These are phyloP conservation scores for Selaginella tamariscina DNA, from an alignment of 75 land plant genomes.

Conservation along the genomic window DNA sequence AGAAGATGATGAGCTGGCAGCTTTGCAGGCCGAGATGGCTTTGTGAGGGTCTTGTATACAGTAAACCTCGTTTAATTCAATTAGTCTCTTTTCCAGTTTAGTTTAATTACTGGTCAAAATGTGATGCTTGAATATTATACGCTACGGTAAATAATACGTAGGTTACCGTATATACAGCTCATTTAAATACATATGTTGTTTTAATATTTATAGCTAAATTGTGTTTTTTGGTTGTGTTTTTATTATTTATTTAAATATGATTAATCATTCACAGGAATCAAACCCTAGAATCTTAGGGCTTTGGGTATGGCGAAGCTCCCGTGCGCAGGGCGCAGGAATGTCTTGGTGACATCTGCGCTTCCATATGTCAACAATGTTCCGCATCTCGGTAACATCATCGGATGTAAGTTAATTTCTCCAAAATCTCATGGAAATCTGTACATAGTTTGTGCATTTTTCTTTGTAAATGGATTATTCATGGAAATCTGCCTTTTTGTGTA, in stretches of 20 bases:
- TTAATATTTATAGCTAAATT: background rate
- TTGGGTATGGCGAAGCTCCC: background rate
- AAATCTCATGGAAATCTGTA: no score
- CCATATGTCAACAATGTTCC: constrained; percentile 95
- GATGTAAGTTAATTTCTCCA: constrained; percentile 35
- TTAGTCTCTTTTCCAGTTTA: background rate
- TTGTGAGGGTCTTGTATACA: constrained; percentile 12
- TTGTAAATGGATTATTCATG: background rate
- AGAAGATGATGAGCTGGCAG: constrained; percentile 25
- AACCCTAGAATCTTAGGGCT: background rate
- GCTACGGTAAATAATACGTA: no score
- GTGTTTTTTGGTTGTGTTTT: background rate
- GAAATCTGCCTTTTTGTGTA: background rate
- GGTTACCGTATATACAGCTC: no score
- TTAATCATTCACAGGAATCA: no score
- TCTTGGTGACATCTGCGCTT: constrained; percentile 71
- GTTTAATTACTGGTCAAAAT: background rate
- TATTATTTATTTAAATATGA: no score
- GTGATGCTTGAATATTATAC: no score
- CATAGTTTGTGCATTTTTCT: background rate
- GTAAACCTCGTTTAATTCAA: background rate
- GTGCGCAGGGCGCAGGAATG: constrained; percentile 47
- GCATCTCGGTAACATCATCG: constrained; percentile 84
- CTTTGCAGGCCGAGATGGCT: constrained; percentile 28
- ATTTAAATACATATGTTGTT: no score